Evolutionary conservation across 352 stramenopile species (phyloP).

Genomic region (Phytopythium aichiense): DNA sequence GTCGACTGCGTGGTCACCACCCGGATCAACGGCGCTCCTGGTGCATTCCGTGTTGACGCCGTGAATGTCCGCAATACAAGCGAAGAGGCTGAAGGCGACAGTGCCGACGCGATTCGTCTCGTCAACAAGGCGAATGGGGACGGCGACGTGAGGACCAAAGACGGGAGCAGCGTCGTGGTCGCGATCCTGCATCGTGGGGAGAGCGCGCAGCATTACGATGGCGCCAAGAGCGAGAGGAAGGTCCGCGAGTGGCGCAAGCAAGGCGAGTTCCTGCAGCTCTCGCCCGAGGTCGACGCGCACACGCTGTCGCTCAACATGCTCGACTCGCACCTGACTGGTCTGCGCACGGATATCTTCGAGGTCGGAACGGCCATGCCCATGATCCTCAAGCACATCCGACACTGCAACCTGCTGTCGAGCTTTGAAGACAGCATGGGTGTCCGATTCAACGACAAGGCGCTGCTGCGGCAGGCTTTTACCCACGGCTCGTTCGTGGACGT

Average conservation of each 20-base stretch:
- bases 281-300: constrained; percentile 46
- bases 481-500: constrained; percentile 81
- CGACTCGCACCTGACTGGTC: constrained; percentile 67
- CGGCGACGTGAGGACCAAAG: constrained; percentile 23
- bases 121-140: constrained; percentile 1
- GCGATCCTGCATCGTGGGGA: constrained; percentile 45
- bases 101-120: not conserved
- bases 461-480: constrained; percentile 82
- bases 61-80: constrained; percentile 27
- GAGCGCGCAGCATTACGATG: constrained; percentile 61
- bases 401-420: constrained; percentile 61
- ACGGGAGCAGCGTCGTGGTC: constrained; percentile 20
- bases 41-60: constrained; percentile 59
- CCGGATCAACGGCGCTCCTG: constrained; percentile 57
- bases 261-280: constrained; percentile 59
- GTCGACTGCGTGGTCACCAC: constrained; percentile 73
- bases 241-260: constrained; percentile 62
- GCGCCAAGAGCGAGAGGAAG: constrained; percentile 54
- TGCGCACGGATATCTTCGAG: constrained; percentile 80
- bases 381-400: constrained; percentile 78
- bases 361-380: constrained; percentile 82
- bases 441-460: constrained; percentile 64
- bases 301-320: constrained; percentile 34
- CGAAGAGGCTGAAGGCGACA: not conserved
- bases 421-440: constrained; percentile 66